A percentile compares a stretch with the other conserved stretches of the same genome.
These are phyloP conservation scores for Aechmea fasciata DNA, from an alignment of 176 grass and related monocot genomes.

Conservation along the genomic window DNA sequence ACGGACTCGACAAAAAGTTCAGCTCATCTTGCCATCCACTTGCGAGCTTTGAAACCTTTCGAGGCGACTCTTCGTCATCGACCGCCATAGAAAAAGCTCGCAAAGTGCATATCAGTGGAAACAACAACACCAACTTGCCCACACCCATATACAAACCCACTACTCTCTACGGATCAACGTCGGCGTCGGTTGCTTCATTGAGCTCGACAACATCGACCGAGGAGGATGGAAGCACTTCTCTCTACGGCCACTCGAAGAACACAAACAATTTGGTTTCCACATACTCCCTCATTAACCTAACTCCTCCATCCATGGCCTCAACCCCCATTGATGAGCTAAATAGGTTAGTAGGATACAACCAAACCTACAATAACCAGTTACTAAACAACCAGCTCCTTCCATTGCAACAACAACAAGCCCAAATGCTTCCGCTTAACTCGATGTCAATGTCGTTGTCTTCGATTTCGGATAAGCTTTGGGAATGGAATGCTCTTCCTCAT, in stretches of 20 bases:
- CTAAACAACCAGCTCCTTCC: constrained; percentile 34
- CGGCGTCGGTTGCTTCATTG: constrained; percentile 16
- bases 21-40: constrained; percentile 32
- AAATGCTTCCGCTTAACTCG: constrained; percentile 24
- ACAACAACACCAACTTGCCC: constrained; percentile 3
- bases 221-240: constrained; percentile 21
- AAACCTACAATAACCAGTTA: constrained; percentile 33
- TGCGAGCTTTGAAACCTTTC: constrained; percentile 33
- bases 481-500: constrained; percentile 65
- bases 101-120: constrained; percentile 5
- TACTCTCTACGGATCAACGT: constrained; percentile 16
- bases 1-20: constrained; percentile 29
- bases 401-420: constrained; percentile 14
- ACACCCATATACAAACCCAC: constrained; percentile 15
- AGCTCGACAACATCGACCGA: constrained; percentile 9
- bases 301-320: constrained; percentile 40
- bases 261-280: constrained; percentile 38
- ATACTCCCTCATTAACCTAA: constrained; percentile 58
- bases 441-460: constrained; percentile 43
- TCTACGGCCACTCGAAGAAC: constrained; percentile 34
- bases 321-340: constrained; percentile 64
- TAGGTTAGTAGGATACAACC: constrained; percentile 37
- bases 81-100: constrained; percentile 15
- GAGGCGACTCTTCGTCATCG: constrained; percentile 45
- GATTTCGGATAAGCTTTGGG: constrained; percentile 88